These are phyloP conservation scores for Fusarium foetens DNA, from an alignment of 2,329 filamentous ascomycete genomes.

Conservation along the genomic window DNA sequence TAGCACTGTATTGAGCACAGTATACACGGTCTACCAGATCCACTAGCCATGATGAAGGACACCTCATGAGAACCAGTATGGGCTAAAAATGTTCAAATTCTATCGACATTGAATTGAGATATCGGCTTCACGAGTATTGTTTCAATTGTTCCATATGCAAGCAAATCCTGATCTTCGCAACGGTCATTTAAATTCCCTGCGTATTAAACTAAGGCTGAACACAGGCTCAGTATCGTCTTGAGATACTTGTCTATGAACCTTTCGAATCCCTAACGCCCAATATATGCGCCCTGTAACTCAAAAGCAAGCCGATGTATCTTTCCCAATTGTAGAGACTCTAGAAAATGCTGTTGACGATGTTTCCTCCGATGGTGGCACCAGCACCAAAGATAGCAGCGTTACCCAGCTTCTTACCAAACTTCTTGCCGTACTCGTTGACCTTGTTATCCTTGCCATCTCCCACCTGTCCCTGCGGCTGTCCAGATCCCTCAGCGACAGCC, in stretches of 20 bases:
- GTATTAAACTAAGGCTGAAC: not conserved
- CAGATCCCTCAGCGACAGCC: slow-evolving; percentile 72
- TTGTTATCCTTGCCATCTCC: slow-evolving; percentile 71
- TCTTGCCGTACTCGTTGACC: slow-evolving; percentile 82
- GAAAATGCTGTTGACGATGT: slow-evolving; percentile 92
- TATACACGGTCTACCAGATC: slow-evolving; percentile 1
- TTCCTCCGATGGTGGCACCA: slow-evolving; percentile 88
- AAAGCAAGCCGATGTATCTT: slow-evolving; percentile 1
- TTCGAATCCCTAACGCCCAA: slow-evolving; percentile 29
- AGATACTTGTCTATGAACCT: slow-evolving; percentile 12
- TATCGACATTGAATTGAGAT: not conserved
- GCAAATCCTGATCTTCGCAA: not conserved
- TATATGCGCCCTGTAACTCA: slow-evolving; percentile 2
- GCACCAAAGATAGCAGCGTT: slow-evolving; percentile 89
- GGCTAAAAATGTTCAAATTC: not conserved
- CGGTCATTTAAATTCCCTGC: not conserved
- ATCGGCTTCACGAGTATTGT: not conserved
- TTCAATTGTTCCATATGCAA: no score
- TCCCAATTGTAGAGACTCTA: slow-evolving; percentile 53
- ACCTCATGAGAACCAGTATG: slow-evolving; percentile 11
- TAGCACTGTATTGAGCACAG: slow-evolving; percentile 26
- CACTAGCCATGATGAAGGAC: slow-evolving; percentile 25
- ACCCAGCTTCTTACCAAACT: slow-evolving; percentile 92
- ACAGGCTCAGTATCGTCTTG: not conserved
- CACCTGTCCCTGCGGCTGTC: slow-evolving; percentile 54